phyloP scores from a whole-genome alignment of 306 rosid genomes.

The Lathyrus aphaca region DNA sequence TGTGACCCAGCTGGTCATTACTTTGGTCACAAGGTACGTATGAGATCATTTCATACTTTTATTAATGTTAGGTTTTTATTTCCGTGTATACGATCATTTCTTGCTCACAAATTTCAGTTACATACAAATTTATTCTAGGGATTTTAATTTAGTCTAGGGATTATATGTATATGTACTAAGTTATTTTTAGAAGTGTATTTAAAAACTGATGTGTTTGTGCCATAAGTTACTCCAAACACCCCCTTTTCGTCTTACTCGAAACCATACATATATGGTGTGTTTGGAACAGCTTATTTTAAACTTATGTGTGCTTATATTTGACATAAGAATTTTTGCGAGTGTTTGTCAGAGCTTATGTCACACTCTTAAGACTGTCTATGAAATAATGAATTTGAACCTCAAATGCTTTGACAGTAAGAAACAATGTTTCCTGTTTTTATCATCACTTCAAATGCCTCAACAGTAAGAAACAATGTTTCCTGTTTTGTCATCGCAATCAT shows the following conservation, averaged over 20 bases:
- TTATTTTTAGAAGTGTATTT: no score
- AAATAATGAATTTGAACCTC: conserved; percentile 9
- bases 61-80: not conserved
- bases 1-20: conserved; percentile 99
- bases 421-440: conserved; percentile 20
- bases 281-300: no score
- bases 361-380: not conserved
- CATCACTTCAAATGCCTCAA: not conserved
- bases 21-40: conserved; percentile 94
- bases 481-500: conserved; percentile 10
- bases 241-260: no score
- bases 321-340: no score
- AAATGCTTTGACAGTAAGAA: not conserved
- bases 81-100: not conserved
- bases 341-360: no score
- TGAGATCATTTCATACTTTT: conserved; percentile 33
- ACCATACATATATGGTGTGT: no score
- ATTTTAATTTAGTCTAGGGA: no score
- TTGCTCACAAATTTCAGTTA: not conserved
- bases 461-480: not conserved
- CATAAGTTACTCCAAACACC: no score
- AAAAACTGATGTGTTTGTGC: no score
- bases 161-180: no score
- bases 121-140: not conserved
- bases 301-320: no score